These are phyloP conservation scores for Hymenoscyphus occultus DNA, from an alignment of 2,329 filamentous ascomycete species.

Conservation along the genomic window DNA sequence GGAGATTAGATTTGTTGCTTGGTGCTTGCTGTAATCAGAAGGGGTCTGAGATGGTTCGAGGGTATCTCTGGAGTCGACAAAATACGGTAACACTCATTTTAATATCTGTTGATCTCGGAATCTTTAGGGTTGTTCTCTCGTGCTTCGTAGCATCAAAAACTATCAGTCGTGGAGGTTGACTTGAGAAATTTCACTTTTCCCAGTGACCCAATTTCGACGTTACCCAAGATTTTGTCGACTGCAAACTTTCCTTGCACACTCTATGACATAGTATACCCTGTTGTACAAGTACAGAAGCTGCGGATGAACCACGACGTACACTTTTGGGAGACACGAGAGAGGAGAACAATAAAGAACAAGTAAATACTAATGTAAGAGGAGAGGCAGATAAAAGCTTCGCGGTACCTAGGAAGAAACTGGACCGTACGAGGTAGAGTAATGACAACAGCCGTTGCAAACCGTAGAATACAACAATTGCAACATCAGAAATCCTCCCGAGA, in stretches of 20 bases:
- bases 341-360: no score
- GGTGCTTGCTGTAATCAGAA: neutral
- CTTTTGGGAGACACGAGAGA: no score
- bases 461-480: neutral
- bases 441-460: neutral
- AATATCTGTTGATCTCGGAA: neutral
- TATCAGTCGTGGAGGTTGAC: neutral
- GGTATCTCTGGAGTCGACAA: no score
- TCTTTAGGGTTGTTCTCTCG: neutral
- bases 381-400: no score
- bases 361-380: no score
- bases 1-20: neutral
- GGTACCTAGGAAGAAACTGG: neutral
- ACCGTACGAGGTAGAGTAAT: neutral
- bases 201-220: neutral
- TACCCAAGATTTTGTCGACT: neutral
- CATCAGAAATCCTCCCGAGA: neutral
- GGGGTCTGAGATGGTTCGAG: no score
- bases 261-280: no score
- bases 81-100: neutral
- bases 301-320: no score
- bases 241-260: no score
- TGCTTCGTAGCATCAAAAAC: neutral
- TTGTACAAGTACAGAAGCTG: no score
- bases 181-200: neutral